Base-by-base conservation (phyloP, 2,329 filamentous ascomycete genomes). In the Cyphellophora europaea region DNA sequence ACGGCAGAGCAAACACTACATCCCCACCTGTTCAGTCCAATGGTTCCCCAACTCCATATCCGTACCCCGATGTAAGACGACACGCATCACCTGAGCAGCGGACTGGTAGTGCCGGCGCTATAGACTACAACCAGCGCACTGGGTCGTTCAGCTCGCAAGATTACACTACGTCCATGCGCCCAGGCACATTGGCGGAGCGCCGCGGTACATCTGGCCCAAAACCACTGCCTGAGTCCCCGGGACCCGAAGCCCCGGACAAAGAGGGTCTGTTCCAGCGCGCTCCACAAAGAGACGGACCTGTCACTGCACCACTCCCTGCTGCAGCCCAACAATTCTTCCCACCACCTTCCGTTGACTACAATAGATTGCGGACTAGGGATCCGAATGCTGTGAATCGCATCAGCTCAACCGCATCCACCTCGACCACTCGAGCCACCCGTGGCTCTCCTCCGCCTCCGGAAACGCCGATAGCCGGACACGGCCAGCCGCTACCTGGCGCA, bases 381-480 rank as follows among this genome's bases (percentile, higher is more conserved):
- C 65, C 66, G 6, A 59, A 55, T 17, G 67, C 70, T 2, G 67
- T 79, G 42, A 78, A 77, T 48, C 66, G 77, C 19, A 63, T 80
- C 43, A 75, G 71, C 50, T 95, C 89, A 2, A 93, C 85, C 5
- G 87, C 89, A 11, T 96, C 91, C 0, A 93, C 79, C 10, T 93
- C 88, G 2, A 98, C 91, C 1, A 95, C 89, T 2, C 78, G 84
- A 45, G 91, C 91, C 13, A 88, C 83, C 53, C 75, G 91, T 49
- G 91, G 91, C 28, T 96, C 89, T 17, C 91, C 91, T 4, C 89
- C 91, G 4, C 91, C 91, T 1, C 91, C 91, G 6, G 89, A 96
- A 57, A 96, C 91, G 0, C 86, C 91, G 19, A 72, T 89, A 42
- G 72, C 82, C 18, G 82, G 81, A 27, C 83, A 82, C 1, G 77